A percentile compares a stretch with the other conserved stretches of the same genome.
Evolutionary conservation across 257 asterid species (phyloP).

Genomic region (Solanum sejunctum): DNA sequence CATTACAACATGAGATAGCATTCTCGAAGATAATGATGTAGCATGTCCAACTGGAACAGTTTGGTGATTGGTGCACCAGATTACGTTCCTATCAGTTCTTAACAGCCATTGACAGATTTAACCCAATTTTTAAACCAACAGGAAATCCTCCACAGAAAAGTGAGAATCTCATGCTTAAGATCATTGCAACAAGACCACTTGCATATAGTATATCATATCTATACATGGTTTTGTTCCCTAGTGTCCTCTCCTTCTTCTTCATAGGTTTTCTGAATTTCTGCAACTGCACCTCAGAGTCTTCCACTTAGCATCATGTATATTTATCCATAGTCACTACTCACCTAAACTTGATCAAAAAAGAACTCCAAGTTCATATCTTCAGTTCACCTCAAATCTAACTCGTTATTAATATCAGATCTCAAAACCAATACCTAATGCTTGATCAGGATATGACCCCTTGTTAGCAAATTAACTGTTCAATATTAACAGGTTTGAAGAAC

Average conservation of each 20-base stretch:
- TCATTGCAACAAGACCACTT: not conserved
- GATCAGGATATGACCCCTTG: not conserved
- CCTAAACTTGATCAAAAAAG: not conserved
- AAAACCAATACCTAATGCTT: not conserved
- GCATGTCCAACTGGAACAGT: not conserved
- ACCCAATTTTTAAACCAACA: not conserved
- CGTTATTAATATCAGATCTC: not conserved
- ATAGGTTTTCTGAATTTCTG: not conserved
- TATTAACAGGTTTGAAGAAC: not conserved
- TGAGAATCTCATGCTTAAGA: not conserved
- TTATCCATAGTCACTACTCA: not conserved
- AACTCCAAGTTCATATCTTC: not conserved
- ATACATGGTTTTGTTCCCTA: not conserved
- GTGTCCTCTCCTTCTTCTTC: not conserved
- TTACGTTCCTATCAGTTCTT: not conserved
- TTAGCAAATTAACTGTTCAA: not conserved
- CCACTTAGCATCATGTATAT: not conserved
- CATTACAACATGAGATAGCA: not conserved
- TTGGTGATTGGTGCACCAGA: not conserved
- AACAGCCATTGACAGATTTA: not conserved
- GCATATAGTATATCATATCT: not conserved
- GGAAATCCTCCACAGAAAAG: not conserved
- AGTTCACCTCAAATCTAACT: not conserved
- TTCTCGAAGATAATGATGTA: not conserved
- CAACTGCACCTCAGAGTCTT: not conserved